phyloP scores from a whole-genome alignment of 495 filamentous ascomycete species.

The Aspergillus saccharolyticus region DNA sequence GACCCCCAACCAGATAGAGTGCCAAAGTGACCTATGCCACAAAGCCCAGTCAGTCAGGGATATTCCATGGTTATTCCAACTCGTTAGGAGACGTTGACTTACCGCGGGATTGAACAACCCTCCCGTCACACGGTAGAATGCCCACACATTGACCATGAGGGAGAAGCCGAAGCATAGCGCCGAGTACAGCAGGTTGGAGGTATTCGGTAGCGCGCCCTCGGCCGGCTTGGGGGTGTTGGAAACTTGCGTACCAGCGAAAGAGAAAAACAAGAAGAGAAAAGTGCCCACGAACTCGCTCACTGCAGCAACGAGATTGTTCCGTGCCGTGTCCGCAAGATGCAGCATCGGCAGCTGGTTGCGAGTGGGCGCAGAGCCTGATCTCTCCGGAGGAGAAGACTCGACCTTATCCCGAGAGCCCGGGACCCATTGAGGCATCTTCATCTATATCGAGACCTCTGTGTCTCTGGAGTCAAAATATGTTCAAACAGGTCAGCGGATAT shows the following conservation, averaged over 20 bases:
- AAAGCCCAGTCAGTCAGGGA: not conserved
- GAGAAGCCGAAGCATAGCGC: slow-evolving; percentile 68
- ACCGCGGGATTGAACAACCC: slow-evolving; percentile 71
- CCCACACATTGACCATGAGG: slow-evolving; percentile 76
- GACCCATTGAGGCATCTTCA: not conserved
- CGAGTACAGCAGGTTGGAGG: slow-evolving; percentile 60
- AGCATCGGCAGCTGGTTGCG: slow-evolving; percentile 38
- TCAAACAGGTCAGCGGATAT: no score
- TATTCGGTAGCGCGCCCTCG: slow-evolving; percentile 35
- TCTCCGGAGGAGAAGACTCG: not conserved
- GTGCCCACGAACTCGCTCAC: slow-evolving; percentile 75
- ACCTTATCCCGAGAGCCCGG: not conserved
- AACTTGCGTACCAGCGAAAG: slow-evolving; percentile 73
- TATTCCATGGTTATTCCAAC: not conserved
- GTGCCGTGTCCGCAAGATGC: slow-evolving; percentile 28
- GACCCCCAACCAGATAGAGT: slow-evolving; percentile 51
- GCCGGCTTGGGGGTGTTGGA: slow-evolving; percentile 48
- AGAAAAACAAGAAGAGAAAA: slow-evolving; percentile 78
- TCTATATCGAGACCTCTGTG: no score
- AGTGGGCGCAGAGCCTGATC: not conserved
- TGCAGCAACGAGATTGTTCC: slow-evolving; percentile 54
- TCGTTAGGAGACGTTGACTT: not conserved
- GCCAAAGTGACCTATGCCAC: slow-evolving; percentile 51
- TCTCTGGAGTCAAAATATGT: no score
- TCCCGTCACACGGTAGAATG: slow-evolving; percentile 26